Evolutionary conservation across 768 basidiomycete species (phyloP).

Genomic region (Rhodosporidiobolus odoratus): DNA sequence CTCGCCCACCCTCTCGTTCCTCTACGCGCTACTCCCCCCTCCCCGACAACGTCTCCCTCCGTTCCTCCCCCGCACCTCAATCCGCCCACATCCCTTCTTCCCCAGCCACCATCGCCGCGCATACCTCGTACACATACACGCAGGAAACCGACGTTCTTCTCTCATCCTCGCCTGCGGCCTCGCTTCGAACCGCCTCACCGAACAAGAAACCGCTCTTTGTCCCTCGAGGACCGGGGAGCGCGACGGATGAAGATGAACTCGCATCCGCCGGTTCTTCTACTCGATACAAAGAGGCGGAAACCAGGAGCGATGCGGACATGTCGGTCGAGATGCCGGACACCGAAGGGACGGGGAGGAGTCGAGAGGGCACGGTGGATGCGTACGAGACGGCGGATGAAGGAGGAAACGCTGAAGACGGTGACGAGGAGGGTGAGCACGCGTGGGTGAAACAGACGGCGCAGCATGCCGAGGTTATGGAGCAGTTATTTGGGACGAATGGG

Average conservation of each 20-base stretch:
- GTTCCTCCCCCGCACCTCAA: not conserved
- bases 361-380: not conserved
- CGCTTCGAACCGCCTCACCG: not conserved
- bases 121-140: not conserved
- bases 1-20: not conserved
- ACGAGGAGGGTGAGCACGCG: not conserved
- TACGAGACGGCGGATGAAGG: not conserved
- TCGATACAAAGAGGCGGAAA: no score
- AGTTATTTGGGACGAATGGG: no score
- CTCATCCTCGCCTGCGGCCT: not conserved
- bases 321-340: not conserved
- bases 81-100: not conserved
- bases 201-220: not conserved
- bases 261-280: no score
- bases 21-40: not conserved
- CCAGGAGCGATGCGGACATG: not conserved
- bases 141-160: not conserved
- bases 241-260: not conserved
- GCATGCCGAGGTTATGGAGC: not conserved
- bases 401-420: not conserved
- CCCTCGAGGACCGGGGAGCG: not conserved
- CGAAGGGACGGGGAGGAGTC: not conserved
- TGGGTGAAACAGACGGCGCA: no score
- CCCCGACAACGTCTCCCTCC: not conserved
- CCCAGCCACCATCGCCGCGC: not conserved